Percentiles rank a stretch among this genome's conserved stretches.
Conservation (phyloP, 805 yeast genomes). For the Sugiyamaella floridensis region DNA sequence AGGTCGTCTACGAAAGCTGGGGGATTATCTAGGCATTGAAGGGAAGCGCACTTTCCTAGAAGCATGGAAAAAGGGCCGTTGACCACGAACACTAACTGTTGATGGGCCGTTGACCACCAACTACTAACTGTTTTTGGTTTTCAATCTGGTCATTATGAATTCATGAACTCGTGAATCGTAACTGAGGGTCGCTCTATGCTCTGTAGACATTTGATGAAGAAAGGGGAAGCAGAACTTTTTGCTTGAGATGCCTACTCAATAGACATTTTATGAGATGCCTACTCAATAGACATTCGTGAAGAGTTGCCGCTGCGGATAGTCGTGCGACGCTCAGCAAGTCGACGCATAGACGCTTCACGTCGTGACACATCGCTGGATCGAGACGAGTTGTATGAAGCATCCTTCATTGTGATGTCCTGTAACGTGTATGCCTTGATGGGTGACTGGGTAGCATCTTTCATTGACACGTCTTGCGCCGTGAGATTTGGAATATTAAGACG, state of each 20-base stretch:
- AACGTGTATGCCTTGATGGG: conserved; percentile 1
- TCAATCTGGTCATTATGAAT: not conserved
- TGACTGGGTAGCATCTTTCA: conserved; percentile 5
- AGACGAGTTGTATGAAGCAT: conserved; percentile 1
- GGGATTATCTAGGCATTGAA: conserved; percentile 36
- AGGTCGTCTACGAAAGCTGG: conserved; percentile 46
- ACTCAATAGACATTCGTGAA: conserved; percentile 5
- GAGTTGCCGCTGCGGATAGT: conserved; percentile 2
- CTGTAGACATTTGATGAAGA: not conserved
- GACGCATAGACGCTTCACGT: not conserved
- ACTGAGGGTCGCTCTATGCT: no score
- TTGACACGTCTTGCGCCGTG: not conserved
- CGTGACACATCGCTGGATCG: conserved; percentile 3
- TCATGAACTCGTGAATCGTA: not conserved
- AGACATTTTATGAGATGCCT: conserved; percentile 1
- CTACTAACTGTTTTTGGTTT: not conserved
- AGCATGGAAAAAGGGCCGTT: conserved; percentile 27
- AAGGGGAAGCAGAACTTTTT: not conserved
- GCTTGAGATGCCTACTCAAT: not conserved
- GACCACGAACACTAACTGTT: not conserved
- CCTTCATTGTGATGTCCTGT: conserved; percentile 6
- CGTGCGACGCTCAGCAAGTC: conserved; percentile 5
- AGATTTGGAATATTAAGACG: not conserved
- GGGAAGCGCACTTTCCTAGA: conserved; percentile 41
- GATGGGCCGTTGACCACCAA: not conserved